A percentile compares a stretch with the other conserved stretches of the same genome.
Evolutionary conservation across 179 eudicot species (phyloP).

Genomic region (Dionaea muscipula): DNA sequence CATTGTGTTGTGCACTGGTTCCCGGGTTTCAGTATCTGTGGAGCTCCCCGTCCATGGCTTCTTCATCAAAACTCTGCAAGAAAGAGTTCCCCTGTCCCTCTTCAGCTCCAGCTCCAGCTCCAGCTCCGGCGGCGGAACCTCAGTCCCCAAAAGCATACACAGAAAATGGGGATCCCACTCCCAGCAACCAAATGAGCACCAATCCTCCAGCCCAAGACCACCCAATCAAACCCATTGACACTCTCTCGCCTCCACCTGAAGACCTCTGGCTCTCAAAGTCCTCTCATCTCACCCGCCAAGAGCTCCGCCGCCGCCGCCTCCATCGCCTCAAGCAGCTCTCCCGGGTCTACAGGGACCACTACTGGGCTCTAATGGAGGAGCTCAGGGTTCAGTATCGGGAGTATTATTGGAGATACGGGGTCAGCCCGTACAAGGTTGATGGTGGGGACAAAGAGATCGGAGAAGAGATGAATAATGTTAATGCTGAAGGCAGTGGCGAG

Average conservation of each 20-base stretch:
- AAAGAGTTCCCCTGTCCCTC: slow-evolving; percentile 7
- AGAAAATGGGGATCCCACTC: slow-evolving; percentile 6
- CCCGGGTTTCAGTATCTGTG: no score
- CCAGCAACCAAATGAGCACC: neutral
- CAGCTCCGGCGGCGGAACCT: neutral
- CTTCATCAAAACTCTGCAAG: slow-evolving; percentile 11
- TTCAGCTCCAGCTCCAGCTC: slow-evolving; percentile 5
- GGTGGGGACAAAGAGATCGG: slow-evolving; percentile 12
- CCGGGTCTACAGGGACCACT: slow-evolving; percentile 26
- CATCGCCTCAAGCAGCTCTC: slow-evolving; percentile 20
- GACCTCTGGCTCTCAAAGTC: slow-evolving; percentile 18
- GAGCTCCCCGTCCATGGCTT: no score
- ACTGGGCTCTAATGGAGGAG: slow-evolving; percentile 42
- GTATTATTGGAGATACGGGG: slow-evolving; percentile 39
- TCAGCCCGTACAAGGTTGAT: slow-evolving; percentile 25
- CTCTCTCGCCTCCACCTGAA: slow-evolving; percentile 12
- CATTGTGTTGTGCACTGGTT: no score
- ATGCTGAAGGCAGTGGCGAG: slow-evolving; percentile 27
- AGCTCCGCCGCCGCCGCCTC: slow-evolving; percentile 31
- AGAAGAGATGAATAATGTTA: slow-evolving; percentile 2
- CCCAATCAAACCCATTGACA: neutral
- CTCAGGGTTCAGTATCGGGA: slow-evolving; percentile 23
- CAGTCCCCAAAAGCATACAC: neutral
- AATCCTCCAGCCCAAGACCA: neutral
- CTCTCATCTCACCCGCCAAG: slow-evolving; percentile 32